Conservation (phyloP, 2,329 filamentous ascomycete genomes). For the Sphaerulina populicola region DNA sequence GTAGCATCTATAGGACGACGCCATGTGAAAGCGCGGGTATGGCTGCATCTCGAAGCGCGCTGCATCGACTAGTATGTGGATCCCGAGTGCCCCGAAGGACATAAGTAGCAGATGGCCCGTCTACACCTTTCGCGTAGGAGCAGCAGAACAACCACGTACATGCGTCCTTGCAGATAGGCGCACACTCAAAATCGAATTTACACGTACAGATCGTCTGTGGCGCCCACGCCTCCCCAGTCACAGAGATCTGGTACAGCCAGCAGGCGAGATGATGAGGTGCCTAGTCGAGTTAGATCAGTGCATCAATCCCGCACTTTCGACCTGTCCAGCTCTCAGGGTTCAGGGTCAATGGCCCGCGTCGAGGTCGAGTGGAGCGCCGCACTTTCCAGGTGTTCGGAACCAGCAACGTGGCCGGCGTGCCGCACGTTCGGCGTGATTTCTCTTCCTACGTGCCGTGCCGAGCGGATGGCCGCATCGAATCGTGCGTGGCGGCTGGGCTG, state of each 20-base stretch:
- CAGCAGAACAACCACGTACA: constrained; percentile 1
- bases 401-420: not conserved
- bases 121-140: not conserved
- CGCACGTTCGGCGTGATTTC: not conserved
- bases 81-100: not conserved
- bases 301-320: not conserved
- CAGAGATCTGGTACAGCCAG: not conserved
- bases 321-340: not conserved
- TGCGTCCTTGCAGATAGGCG: not conserved
- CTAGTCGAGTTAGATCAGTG: not conserved
- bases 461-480: not conserved
- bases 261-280: not conserved
- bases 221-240: not conserved
- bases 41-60: not conserved
- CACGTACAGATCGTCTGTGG: not conserved
- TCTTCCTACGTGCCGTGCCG: not conserved
- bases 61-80: not conserved
- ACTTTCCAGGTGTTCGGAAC: not conserved
- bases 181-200: not conserved
- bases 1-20: not conserved
- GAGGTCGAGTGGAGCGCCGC: not conserved
- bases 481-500: no score
- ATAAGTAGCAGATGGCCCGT: not conserved
- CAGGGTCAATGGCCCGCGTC: not conserved
- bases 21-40: not conserved